Conservation (phyloP, 2,329 filamentous ascomycete species). For the Coniochaeta hoffmannii region DNA sequence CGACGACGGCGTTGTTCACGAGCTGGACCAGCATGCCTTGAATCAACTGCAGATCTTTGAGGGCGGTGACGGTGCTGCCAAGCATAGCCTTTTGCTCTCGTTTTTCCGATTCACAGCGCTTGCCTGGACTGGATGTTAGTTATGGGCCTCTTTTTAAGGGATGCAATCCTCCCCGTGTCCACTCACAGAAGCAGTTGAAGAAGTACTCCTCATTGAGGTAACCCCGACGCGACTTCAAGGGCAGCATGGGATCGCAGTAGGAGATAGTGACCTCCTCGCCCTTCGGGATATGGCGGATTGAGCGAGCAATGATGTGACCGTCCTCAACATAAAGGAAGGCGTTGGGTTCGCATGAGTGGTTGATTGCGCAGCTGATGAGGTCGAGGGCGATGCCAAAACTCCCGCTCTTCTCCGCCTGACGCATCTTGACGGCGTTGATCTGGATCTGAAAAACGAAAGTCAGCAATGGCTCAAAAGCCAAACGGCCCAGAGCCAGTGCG, state of each 20-base stretch:
- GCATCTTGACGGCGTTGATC: slow-evolving; percentile 18
- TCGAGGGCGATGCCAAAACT: slow-evolving; percentile 22
- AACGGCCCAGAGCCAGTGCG: background rate
- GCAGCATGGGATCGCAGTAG: slow-evolving; percentile 19
- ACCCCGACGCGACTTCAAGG: slow-evolving; percentile 14
- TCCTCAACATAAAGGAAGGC: slow-evolving; percentile 24
- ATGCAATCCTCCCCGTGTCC: too few species aligned
- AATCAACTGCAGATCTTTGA: slow-evolving; percentile 9
- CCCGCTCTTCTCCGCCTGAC: slow-evolving; percentile 11
- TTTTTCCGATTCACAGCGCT: slow-evolving; percentile 18
- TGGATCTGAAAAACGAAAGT: slow-evolving; percentile 13
- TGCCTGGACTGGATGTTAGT: slow-evolving; percentile 9
- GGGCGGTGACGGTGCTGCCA: slow-evolving; percentile 3
- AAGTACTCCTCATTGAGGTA: slow-evolving; percentile 16
- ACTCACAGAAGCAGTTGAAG: slow-evolving; percentile 21
- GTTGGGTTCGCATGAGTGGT: slow-evolving; percentile 29
- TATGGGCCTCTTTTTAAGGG: background rate
- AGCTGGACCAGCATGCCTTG: slow-evolving; percentile 12
- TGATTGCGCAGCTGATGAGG: slow-evolving; percentile 21
- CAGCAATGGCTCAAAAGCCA: background rate
- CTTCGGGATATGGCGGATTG: slow-evolving; percentile 19
- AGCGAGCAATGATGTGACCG: slow-evolving; percentile 20
- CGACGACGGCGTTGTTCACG: slow-evolving; percentile 8
- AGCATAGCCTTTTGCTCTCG: slow-evolving; percentile 10
- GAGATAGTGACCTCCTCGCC: slow-evolving; percentile 27